Percentiles rank a stretch among this genome's conserved stretches.
phyloP scores from a whole-genome alignment of 768 basidiomycete species.

The Boletus tylopilopsis region DNA sequence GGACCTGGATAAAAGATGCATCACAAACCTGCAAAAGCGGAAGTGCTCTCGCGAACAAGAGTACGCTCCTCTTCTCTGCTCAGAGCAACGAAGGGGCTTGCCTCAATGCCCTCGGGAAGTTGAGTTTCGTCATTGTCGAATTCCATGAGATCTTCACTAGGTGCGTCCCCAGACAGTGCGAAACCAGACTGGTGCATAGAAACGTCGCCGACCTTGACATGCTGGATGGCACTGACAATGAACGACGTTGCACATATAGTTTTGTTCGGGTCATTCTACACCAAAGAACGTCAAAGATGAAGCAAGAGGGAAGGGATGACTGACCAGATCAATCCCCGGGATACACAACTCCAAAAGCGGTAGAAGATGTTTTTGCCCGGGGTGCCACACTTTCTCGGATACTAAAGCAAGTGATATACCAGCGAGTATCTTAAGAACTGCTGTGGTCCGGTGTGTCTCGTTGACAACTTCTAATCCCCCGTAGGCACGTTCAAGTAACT shows the following conservation, averaged over 20 bases:
- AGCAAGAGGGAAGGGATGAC: slow-evolving; percentile 18
- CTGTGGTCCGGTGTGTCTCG: slow-evolving; percentile 93
- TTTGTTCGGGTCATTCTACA: slow-evolving; percentile 76
- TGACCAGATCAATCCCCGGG: slow-evolving; percentile 86
- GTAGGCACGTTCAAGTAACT: slow-evolving; percentile 87
- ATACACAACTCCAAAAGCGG: slow-evolving; percentile 85
- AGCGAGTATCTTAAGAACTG: slow-evolving; percentile 81
- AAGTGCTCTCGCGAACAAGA: slow-evolving; percentile 73
- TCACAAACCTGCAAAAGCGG: slow-evolving; percentile 65
- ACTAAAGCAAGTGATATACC: slow-evolving; percentile 74
- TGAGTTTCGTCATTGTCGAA: slow-evolving; percentile 42
- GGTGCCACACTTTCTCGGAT: slow-evolving; percentile 73
- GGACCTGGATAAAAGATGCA: not conserved
- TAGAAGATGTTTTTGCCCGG: slow-evolving; percentile 84
- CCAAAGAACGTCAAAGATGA: not conserved
- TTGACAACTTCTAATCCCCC: slow-evolving; percentile 90
- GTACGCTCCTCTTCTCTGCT: slow-evolving; percentile 67
- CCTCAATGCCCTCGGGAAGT: slow-evolving; percentile 49
- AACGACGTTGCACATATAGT: slow-evolving; percentile 79
- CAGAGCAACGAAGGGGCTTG: slow-evolving; percentile 34
- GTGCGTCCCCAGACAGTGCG: slow-evolving; percentile 49
- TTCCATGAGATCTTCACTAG: slow-evolving; percentile 53
- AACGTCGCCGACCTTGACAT: slow-evolving; percentile 75
- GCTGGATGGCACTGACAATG: slow-evolving; percentile 67
- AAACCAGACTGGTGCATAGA: slow-evolving; percentile 58